These are phyloP conservation scores for Cryptococcus jaspeensis DNA, from an alignment of 1,284 basidiomycete species.

Conservation along the genomic window DNA sequence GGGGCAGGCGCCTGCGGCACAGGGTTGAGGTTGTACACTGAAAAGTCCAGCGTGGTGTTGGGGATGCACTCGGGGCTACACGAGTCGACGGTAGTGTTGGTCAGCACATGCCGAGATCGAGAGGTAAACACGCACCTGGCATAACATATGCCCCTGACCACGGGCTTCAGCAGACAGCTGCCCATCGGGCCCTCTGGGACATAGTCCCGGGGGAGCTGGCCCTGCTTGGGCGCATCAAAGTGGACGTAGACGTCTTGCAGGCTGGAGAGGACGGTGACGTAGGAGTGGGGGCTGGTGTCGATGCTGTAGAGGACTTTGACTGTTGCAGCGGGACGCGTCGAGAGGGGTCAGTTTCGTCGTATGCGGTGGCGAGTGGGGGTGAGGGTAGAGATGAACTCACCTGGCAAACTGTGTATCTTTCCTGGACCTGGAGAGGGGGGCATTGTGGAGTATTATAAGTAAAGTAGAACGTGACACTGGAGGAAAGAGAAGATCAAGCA, in stretches of 20 bases:
- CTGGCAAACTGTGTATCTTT: slow-evolving; percentile 42
- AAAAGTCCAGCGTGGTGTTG: slow-evolving; percentile 38
- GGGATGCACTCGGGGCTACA: slow-evolving; percentile 46
- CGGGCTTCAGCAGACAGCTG: slow-evolving; percentile 37
- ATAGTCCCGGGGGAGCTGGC: neutral
- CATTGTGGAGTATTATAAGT: slow-evolving; percentile 15
- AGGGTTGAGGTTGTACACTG: slow-evolving; percentile 48
- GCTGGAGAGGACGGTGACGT: slow-evolving; percentile 38
- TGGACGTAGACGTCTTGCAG: slow-evolving; percentile 44
- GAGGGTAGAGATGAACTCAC: slow-evolving; percentile 14
- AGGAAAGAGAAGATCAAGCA: slow-evolving; percentile 7
- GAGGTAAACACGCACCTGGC: slow-evolving; percentile 34
- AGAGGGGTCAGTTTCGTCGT: too few species aligned
- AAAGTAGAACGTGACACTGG: neutral
- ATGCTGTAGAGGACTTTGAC: slow-evolving; percentile 48
- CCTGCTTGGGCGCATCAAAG: slow-evolving; percentile 11
- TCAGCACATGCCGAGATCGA: neutral
- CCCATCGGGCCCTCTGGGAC: slow-evolving; percentile 19
- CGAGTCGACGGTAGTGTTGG: neutral
- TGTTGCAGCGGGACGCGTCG: slow-evolving; percentile 13
- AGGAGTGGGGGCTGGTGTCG: slow-evolving; percentile 41
- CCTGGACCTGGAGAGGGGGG: slow-evolving; percentile 46
- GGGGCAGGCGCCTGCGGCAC: slow-evolving; percentile 4
- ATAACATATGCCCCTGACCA: slow-evolving; percentile 42
- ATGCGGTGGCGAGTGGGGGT: neutral